Percentiles rank a stretch among this genome's conserved stretches.
Evolutionary conservation across 352 stramenopile genomes (phyloP).

Genomic region (Globisporangium radiosum): DNA sequence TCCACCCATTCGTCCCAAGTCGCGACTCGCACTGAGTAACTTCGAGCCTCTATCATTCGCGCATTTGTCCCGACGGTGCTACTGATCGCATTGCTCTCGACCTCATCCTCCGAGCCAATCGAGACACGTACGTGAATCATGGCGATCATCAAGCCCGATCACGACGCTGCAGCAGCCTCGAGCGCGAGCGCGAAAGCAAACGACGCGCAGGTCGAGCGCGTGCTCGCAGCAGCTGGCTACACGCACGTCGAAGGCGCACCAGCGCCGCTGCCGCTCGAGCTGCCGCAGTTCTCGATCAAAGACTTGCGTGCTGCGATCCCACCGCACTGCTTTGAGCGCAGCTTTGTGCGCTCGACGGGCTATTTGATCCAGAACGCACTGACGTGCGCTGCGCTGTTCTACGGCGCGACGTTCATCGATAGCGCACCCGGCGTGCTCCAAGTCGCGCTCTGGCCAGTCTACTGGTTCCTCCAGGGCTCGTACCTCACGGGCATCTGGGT

Average conservation of each 20-base stretch:
- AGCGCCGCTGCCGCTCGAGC: slow-evolving; percentile 68
- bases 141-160: slow-evolving; percentile 63
- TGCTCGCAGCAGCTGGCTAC: slow-evolving; percentile 59
- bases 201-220: slow-evolving; percentile 19
- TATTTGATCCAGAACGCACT: slow-evolving; percentile 90
- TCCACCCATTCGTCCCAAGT: too few species aligned
- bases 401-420: slow-evolving; percentile 74
- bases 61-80: neutral
- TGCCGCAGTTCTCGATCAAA: slow-evolving; percentile 84
- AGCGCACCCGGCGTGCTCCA: slow-evolving; percentile 10
- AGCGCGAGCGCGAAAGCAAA: slow-evolving; percentile 19
- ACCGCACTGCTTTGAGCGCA: slow-evolving; percentile 95
- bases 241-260: slow-evolving; percentile 67
- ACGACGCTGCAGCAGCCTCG: slow-evolving; percentile 24
- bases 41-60: too few species aligned
- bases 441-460: slow-evolving; percentile 87
- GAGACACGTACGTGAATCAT: slow-evolving; percentile 14
- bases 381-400: slow-evolving; percentile 87
- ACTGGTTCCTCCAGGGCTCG: slow-evolving; percentile 97
- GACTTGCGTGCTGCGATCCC: slow-evolving; percentile 90
- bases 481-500: slow-evolving; percentile 98
- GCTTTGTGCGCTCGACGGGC: slow-evolving; percentile 85
- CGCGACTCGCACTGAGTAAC: too few species aligned
- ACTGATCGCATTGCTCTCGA: neutral
- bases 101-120: neutral